phyloP scores from a whole-genome alignment of 2,329 filamentous ascomycete species.

The Aspergillus persii region DNA sequence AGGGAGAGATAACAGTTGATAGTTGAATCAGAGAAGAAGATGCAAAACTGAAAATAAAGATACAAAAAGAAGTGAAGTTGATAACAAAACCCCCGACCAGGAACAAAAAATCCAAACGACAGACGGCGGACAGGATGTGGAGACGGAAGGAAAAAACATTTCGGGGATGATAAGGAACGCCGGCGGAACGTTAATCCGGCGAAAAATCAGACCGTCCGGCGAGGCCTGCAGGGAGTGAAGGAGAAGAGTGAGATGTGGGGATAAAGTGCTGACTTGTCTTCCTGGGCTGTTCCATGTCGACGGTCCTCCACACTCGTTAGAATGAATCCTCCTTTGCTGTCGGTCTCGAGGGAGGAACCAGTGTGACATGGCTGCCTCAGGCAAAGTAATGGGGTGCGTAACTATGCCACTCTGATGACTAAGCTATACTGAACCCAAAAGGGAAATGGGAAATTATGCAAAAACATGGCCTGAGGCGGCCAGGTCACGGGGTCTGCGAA shows the following conservation, averaged over 20 bases:
- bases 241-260: not conserved
- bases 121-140: not conserved
- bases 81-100: not conserved
- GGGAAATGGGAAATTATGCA: too few species aligned
- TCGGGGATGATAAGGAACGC: not conserved
- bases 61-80: slow-evolving; percentile 12
- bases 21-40: not conserved
- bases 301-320: too few species aligned
- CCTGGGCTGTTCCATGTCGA: too few species aligned
- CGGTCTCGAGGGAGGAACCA: too few species aligned
- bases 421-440: too few species aligned
- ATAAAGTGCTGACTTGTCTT: not conserved
- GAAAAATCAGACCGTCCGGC: not conserved
- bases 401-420: too few species aligned
- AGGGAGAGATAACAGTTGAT: not conserved
- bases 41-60: slow-evolving; percentile 8
- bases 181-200: not conserved
- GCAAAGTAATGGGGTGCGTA: too few species aligned
- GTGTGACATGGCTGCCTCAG: too few species aligned
- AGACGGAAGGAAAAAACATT: not conserved
- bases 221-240: not conserved
- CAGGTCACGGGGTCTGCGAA: not conserved
- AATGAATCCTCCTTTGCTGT: too few species aligned
- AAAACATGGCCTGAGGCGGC: too few species aligned
- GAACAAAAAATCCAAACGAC: slow-evolving; percentile 11